Conservation (phyloP, 2,329 filamentous ascomycete species). For the Onygenales sp. region DNA sequence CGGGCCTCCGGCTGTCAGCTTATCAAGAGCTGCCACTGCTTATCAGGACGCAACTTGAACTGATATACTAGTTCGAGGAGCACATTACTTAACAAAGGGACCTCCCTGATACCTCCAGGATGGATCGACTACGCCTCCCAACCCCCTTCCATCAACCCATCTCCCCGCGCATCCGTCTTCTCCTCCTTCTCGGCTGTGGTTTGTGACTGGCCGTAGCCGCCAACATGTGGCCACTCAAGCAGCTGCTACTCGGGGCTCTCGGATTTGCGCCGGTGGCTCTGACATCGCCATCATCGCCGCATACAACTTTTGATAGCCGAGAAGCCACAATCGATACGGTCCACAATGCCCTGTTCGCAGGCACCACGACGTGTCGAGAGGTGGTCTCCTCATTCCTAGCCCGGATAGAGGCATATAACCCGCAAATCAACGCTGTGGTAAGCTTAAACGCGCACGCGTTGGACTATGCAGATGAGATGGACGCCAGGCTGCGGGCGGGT, state of each 20-base stretch:
- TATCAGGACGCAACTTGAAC: too few species aligned
- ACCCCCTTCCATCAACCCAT: not conserved
- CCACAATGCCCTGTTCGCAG: slow-evolving; percentile 46
- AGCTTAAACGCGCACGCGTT: slow-evolving; percentile 43
- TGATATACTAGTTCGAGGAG: too few species aligned
- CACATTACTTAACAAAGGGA: too few species aligned
- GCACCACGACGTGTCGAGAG: slow-evolving; percentile 44
- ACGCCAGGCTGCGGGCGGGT: slow-evolving; percentile 25
- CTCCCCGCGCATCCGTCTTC: not conserved
- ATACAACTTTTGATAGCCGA: slow-evolving; percentile 38
- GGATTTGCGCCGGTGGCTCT: not conserved
- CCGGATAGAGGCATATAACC: slow-evolving; percentile 49
- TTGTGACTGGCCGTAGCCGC: not conserved
- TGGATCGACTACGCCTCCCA: not conserved
- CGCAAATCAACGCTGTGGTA: slow-evolving; percentile 48
- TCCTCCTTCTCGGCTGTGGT: not conserved
- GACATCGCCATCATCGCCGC: not conserved
- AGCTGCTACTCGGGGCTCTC: not conserved
- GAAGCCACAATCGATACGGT: slow-evolving; percentile 51
- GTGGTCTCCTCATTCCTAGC: slow-evolving; percentile 48
- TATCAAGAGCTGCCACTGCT: too few species aligned
- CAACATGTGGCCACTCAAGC: not conserved
- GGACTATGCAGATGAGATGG: slow-evolving; percentile 40
- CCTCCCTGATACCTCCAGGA: not conserved
- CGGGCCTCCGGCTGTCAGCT: too few species aligned